These are phyloP conservation scores for Colletotrichum coccodes DNA, from an alignment of 2,329 filamentous ascomycete species.

Conservation along the genomic window DNA sequence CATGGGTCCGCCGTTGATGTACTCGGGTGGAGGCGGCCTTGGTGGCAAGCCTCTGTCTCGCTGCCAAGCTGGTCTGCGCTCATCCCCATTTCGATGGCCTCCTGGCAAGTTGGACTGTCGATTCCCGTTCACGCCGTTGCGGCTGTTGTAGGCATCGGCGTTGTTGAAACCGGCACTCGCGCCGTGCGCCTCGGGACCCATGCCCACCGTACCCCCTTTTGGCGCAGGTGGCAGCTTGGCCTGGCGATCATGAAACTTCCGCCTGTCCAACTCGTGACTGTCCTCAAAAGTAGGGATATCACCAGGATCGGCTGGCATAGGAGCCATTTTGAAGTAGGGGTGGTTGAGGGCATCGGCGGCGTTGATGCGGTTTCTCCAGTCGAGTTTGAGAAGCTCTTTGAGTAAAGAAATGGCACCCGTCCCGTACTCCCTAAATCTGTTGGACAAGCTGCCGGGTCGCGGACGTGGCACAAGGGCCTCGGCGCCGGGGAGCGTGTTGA, in stretches of 20 bases:
- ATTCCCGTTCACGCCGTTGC: conserved; percentile 59
- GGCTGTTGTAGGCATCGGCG: conserved; percentile 58
- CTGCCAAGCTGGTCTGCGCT: conserved; percentile 64
- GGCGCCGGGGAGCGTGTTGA: conserved; percentile 83
- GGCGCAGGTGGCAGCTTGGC: conserved; percentile 88
- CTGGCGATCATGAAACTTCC: conserved; percentile 89
- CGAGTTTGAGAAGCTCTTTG: conserved; percentile 83
- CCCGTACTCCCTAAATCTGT: conserved; percentile 81
- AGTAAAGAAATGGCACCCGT: conserved; percentile 81
- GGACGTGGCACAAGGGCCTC: conserved; percentile 75
- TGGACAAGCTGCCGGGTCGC: conserved; percentile 72
- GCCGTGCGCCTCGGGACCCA: conserved; percentile 63
- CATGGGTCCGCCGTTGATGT: conserved; percentile 43
- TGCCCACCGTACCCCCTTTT: conserved; percentile 88
- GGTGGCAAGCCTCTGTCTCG: conserved; percentile 62
- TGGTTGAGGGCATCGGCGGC: conserved; percentile 94
- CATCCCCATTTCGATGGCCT: conserved; percentile 48
- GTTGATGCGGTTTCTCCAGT: conserved; percentile 90
- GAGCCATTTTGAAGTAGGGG: conserved; percentile 85
- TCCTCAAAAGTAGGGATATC: conserved; percentile 94
- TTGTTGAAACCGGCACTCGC: conserved; percentile 62
- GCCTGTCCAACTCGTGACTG: conserved; percentile 94
- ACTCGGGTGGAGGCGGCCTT: conserved; percentile 59
- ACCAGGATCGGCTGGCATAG: conserved; percentile 81
- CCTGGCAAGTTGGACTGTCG: conserved; percentile 51